Base-by-base conservation (phyloP, 1,284 basidiomycete genomes). In the Tilletia caries region DNA sequence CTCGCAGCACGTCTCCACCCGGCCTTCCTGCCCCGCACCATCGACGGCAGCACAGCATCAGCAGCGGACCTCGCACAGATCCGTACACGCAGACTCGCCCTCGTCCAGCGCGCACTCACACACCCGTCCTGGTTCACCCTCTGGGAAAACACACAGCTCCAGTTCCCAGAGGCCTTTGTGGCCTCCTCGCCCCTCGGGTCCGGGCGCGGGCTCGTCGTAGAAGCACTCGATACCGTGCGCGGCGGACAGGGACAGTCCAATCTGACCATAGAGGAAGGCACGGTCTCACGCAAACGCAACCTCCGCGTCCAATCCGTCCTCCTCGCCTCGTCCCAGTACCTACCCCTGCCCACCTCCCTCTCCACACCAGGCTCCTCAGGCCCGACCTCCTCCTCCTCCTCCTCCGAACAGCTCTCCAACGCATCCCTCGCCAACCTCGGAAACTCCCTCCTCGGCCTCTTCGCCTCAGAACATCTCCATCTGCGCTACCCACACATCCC, bases 401-500 rank as follows among this genome's bases (percentile, higher is more conserved):
- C 52, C 4, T 3, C 60, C 1, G 67, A 72, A 4, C 67, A 75
- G 3, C n/a, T 62, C 33, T 77, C 90, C 88, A 97, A 98, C 84
- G 89, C 88, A n/a, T 88, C 91, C 64, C 88, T 97, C 3, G 87
- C 91, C 0, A 84, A 88, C 0, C 84, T 96, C 5, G 95, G 95
- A 37, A 98, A 98, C 85, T 88, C 91, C 1, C 87, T 98, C 67
- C 88, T 98, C 81, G 95, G 95, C 66, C 87, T 98, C 48, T 92
- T 98, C 76, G 91, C 92, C 3, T 86, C 91, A 0, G 95, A 99
- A 85, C 89, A 91, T 82, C 85, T 98, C 37, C 88, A 92, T 70
- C 86, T 90, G 8, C 87, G 89, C 62, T 98, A 91, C 84, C 95
- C 96, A 0, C 90, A 96, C 83, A 87, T 98, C 27, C 95, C 95